phyloP scores from a whole-genome alignment of 768 basidiomycete genomes.

The Lactarius trivialis region DNA sequence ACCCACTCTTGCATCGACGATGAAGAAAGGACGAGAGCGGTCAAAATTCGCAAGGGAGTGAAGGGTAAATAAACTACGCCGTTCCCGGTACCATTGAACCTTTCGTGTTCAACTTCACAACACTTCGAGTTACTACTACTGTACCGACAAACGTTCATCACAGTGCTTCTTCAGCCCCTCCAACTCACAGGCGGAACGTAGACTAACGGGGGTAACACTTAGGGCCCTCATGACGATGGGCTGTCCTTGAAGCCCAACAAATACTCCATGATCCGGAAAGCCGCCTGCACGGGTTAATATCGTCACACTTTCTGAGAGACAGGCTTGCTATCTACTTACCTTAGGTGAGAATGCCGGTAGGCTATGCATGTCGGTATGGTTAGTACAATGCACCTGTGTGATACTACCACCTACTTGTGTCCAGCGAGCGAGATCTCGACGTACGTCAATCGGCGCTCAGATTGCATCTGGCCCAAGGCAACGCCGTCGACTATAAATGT shows the following conservation, averaged over 20 bases:
- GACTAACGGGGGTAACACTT: too few species aligned
- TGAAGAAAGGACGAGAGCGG: too few species aligned
- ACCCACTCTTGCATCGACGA: too few species aligned
- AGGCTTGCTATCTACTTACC: constrained; percentile 35
- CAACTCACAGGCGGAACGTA: too few species aligned
- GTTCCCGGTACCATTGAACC: too few species aligned
- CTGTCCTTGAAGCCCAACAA: constrained; percentile 55
- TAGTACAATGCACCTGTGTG: background rate
- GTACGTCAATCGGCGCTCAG: constrained; percentile 63
- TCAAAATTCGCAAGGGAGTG: too few species aligned
- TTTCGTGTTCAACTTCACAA: too few species aligned
- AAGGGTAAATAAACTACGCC: too few species aligned
- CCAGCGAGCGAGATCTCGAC: constrained; percentile 62
- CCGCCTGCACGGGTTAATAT: constrained; percentile 37
- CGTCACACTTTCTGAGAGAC: background rate
- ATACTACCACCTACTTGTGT: constrained; percentile 50
- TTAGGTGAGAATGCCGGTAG: constrained; percentile 60
- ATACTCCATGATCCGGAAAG: constrained; percentile 63
- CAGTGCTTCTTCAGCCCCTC: too few species aligned
- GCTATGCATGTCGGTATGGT: constrained; percentile 31
- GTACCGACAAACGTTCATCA: background rate
- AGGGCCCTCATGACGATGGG: constrained; percentile 35
- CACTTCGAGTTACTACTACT: too few species aligned
- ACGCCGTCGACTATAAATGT: constrained; percentile 67
- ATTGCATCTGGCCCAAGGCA: constrained; percentile 55